These are phyloP conservation scores for Sindora glabra DNA, from an alignment of 306 rosid genomes.

Conservation along the genomic window DNA sequence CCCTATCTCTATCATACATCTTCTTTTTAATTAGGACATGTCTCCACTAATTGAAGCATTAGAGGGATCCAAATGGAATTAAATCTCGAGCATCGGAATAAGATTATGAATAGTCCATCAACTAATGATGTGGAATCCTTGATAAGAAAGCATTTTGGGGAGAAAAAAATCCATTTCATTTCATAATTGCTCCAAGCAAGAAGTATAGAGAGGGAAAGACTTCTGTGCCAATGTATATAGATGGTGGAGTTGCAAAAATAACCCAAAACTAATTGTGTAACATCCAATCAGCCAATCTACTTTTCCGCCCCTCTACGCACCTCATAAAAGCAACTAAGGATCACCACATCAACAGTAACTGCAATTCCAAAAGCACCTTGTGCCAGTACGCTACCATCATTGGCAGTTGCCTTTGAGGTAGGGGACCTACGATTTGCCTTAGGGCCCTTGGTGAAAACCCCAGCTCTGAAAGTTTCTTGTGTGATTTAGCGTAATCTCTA, in stretches of 20 bases:
- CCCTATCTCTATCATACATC: not conserved
- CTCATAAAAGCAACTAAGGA: constrained; percentile 72
- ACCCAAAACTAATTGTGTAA: constrained; percentile 10
- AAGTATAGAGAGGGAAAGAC: too few species aligned
- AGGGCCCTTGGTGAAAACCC: constrained; percentile 62
- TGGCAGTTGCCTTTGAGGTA: constrained; percentile 32
- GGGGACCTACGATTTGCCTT: too few species aligned
- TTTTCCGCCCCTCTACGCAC: constrained; percentile 52
- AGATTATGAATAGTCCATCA: not conserved
- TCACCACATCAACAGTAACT: constrained; percentile 77
- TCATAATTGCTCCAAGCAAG: not conserved
- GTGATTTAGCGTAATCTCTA: constrained; percentile 72
- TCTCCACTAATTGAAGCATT: constrained; percentile 4
- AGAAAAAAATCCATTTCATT: not conserved
- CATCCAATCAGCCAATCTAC: too few species aligned
- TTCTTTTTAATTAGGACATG: constrained; percentile 13
- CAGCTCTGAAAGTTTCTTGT: constrained; percentile 84
- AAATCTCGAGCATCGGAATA: not conserved
- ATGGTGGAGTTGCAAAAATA: not conserved
- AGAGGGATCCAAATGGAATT: not conserved
- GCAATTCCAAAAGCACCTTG: constrained; percentile 73
- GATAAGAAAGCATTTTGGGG: not conserved
- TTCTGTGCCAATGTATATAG: constrained; percentile 1
- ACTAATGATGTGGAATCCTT: not conserved
- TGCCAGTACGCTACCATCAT: constrained; percentile 47